Conservation (phyloP, 2,329 filamentous ascomycete genomes). For the Calonectria hongkongensis region DNA sequence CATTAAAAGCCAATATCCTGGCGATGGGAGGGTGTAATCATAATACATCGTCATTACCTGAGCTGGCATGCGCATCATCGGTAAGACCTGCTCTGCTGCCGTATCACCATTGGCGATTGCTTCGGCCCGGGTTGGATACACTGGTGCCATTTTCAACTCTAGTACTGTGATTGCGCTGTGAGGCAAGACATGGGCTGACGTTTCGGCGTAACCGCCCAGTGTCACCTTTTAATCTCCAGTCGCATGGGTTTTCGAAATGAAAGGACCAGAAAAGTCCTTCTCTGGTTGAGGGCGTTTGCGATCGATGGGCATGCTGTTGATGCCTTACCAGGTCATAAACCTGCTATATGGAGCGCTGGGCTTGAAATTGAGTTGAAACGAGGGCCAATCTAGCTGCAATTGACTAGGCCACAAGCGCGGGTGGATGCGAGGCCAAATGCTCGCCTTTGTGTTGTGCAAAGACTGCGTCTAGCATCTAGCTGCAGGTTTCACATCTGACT, state of each 20-base stretch:
- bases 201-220: neutral
- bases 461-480: neutral
- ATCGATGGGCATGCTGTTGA: neutral
- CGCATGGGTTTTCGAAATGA: neutral
- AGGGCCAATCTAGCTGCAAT: neutral
- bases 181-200: neutral
- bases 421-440: neutral
- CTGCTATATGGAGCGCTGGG: neutral
- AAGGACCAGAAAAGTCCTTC: neutral
- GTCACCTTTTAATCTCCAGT: neutral
- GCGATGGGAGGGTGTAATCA: too few species aligned
- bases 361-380: neutral
- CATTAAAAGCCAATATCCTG: too few species aligned
- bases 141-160: neutral
- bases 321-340: neutral
- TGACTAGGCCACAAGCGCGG: neutral
- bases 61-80: neutral
- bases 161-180: neutral
- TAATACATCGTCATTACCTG: too few species aligned
- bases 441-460: too few species aligned
- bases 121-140: neutral
- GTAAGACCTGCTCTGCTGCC: too few species aligned
- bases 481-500: neutral
- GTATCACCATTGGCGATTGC: neutral
- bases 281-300: neutral